Conservation (phyloP, 2,329 filamentous ascomycete species). For the Alternaria solani region DNA sequence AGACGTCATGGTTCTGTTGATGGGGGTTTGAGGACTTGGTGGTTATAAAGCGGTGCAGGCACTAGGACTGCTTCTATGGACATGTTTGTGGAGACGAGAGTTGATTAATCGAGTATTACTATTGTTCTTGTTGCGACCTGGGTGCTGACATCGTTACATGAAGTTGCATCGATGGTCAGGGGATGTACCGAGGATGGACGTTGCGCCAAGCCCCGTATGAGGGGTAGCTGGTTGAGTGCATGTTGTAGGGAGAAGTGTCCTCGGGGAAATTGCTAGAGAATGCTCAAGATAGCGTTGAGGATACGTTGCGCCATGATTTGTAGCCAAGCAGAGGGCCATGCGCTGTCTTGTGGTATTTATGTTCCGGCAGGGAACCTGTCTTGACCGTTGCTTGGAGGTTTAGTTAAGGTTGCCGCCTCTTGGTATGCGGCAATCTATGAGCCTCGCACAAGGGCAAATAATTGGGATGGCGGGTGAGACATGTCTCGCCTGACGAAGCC, state of each 20-base stretch:
- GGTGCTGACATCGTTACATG: constrained; percentile 8
- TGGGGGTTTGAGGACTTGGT: neutral
- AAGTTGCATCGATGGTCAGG: constrained; percentile 1
- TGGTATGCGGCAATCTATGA: constrained; percentile 18
- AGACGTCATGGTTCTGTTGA: constrained; percentile 17
- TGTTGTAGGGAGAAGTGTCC: neutral
- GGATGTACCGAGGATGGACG: constrained; percentile 16
- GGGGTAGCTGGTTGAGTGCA: neutral
- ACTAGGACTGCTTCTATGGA: neutral
- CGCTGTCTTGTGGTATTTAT: too few species aligned
- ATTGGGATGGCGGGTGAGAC: constrained; percentile 8
- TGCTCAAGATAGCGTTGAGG: neutral
- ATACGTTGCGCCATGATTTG: neutral
- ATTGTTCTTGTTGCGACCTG: constrained; percentile 2
- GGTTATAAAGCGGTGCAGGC: neutral
- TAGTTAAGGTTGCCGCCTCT: constrained; percentile 31
- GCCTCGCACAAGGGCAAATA: constrained; percentile 11
- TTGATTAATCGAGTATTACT: neutral
- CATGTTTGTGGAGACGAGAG: neutral
- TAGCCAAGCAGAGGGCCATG: neutral
- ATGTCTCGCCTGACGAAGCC: constrained; percentile 13
- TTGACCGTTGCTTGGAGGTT: constrained; percentile 9
- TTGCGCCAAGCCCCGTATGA: constrained; percentile 6
- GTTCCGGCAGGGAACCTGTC: too few species aligned
- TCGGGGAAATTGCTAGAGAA: too few species aligned